Evolutionary conservation across 1,139 yeast genomes (phyloP), one percentile per base, ranked within the genome.

Genomic region (Yamadazyma conglobata): DNA sequence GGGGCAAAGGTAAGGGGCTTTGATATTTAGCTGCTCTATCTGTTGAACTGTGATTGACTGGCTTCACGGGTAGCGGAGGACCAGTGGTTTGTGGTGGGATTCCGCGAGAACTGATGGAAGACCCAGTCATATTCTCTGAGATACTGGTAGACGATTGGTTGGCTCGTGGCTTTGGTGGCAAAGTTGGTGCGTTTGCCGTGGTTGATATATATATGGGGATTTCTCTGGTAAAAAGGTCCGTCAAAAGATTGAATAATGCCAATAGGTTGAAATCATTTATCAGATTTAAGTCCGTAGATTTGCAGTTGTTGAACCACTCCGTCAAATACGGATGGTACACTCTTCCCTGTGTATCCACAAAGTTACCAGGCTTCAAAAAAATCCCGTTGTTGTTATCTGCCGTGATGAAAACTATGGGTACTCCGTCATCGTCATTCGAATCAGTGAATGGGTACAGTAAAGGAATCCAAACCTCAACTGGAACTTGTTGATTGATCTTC

Each of bases 401-500:
- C 15, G 69, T 63, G 6, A 87, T 73, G 48, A 66, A 82, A 0
- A 76, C 70, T 14, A 76, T 47, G 0, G 96, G 96, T 2, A 79
- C 69, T 3, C 66, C 67, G 4, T 39, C 41, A 12, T 42, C 43
- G 5, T 11, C 14, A 11, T 24, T 15, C 4, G 34, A 20, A 11
- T 47, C 50, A 7, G 46, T 51, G 16, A 46, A 48, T 0, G 96
- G 95, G 46, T 85, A 86, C 16, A 67, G 61, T 22, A 69, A 67
- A 0, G 95, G 95, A 2, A 89, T 50, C 95, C 95, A 88, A 3
- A 88, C 57, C 37, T 78, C 77, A 9, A 85, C 52, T 0, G 89
- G 88, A n/a, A 79, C 27, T 4, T 29, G n/a, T 5, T 52, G 46
- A 10, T 43, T 39, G 1, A 38, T 52, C 2, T 70, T 62, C 0